These are phyloP conservation scores for Penicillium psychrosexuale DNA, from an alignment of 2,329 filamentous ascomycete species.

Conservation along the genomic window DNA sequence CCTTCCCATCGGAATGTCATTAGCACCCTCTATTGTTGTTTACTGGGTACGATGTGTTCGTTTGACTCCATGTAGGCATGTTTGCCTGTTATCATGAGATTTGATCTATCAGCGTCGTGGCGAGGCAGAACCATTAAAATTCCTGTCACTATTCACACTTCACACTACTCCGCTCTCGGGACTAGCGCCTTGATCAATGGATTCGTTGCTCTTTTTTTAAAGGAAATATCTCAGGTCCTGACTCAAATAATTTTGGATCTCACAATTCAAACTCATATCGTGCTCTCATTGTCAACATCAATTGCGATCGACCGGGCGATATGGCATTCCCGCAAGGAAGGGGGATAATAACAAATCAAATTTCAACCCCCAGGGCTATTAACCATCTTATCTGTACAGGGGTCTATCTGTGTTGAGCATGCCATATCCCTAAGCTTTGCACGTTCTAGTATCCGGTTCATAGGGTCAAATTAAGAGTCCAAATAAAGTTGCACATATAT, in stretches of 20 bases:
- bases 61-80: not conserved
- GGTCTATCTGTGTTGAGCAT: not conserved
- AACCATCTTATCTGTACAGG: not conserved
- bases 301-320: conserved; percentile 1
- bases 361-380: not conserved
- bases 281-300: not conserved
- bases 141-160: not conserved
- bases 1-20: conserved; percentile 2
- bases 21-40: not conserved
- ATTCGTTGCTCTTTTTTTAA: too few relatives aligned
- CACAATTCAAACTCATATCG: not conserved
- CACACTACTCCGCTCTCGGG: not conserved
- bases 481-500: too few relatives aligned
- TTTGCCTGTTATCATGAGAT: not conserved
- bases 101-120: not conserved
- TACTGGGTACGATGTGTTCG: not conserved
- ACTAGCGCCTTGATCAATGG: not conserved
- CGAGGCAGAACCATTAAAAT: not conserved
- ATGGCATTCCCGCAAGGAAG: conserved; percentile 3
- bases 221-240: not conserved
- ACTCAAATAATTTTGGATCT: not conserved
- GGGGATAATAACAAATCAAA: conserved; percentile 2
- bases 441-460: not conserved
- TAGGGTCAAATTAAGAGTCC: not conserved
- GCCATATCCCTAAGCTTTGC: not conserved